Evolutionary conservation across 108 stramenopile genomes (phyloP).

Genomic region (Cyclotella atomus): DNA sequence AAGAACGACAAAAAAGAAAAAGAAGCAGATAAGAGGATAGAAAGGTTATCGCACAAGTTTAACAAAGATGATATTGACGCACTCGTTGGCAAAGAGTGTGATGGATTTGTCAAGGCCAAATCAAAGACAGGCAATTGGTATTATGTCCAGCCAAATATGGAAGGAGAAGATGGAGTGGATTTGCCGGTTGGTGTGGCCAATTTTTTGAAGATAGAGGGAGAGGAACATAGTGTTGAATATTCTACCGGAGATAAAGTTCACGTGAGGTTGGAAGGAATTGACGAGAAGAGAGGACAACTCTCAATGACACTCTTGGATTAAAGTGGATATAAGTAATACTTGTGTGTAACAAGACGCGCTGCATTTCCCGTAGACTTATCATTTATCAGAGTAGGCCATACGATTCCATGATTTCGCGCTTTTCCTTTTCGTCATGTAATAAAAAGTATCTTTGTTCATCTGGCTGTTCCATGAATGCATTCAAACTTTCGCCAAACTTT

Average conservation of each 20-base stretch:
- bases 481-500: neutral
- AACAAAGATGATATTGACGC: constrained; percentile 32
- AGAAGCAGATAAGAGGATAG: constrained; percentile 48
- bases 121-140: constrained; percentile 79
- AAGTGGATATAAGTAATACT: too few relatives aligned
- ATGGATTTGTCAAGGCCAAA: constrained; percentile 76
- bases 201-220: constrained; percentile 14
- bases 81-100: constrained; percentile 61
- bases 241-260: constrained; percentile 67
- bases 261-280: constrained; percentile 76
- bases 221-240: constrained; percentile 20
- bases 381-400: too few relatives aligned
- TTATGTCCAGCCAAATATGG: constrained; percentile 73
- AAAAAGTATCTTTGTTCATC: neutral
- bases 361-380: too few relatives aligned
- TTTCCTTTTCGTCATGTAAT: neutral
- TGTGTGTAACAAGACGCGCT: too few relatives aligned
- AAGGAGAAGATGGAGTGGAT: constrained; percentile 20
- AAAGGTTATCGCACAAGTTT: constrained; percentile 53
- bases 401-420: neutral
- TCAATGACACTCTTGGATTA: constrained; percentile 65
- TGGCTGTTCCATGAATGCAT: neutral
- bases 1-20: constrained; percentile 59
- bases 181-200: constrained; percentile 78
- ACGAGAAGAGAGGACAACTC: constrained; percentile 78